These are phyloP conservation scores for Magnolia changhungtana DNA, from an alignment of 164 flowering plant genomes.

Conservation along the genomic window DNA sequence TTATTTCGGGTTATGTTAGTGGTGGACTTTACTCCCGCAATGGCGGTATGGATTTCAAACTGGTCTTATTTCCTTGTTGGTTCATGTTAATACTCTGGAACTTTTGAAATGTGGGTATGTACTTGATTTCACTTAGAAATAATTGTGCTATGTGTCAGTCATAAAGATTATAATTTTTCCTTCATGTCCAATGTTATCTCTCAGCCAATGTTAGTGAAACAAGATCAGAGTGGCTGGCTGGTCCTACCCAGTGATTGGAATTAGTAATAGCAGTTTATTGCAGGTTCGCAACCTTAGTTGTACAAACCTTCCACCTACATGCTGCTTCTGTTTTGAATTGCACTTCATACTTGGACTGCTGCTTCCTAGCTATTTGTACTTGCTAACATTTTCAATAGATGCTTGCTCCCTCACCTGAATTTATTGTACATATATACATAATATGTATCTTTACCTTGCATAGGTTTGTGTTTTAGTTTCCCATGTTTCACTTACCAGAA, in stretches of 20 bases:
- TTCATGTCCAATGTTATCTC: too few species aligned
- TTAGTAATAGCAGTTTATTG: too few species aligned
- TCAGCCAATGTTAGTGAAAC: too few species aligned
- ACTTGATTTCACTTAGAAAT: not conserved
- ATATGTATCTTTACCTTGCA: too few species aligned
- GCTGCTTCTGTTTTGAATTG: not conserved
- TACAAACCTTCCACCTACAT: not conserved
- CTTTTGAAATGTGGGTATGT: not conserved
- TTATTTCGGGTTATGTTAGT: constrained; percentile 93
- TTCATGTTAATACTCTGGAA: not conserved
- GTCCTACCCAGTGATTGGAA: not conserved
- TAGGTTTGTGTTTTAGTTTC: too few species aligned
- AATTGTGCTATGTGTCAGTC: not conserved
- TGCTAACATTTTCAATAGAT: too few species aligned
- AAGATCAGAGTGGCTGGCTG: not conserved
- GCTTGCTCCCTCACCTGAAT: too few species aligned
- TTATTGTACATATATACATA: too few species aligned
- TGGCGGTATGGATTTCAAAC: constrained; percentile 61
- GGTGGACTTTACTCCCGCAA: constrained; percentile 94
- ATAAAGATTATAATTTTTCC: not conserved
- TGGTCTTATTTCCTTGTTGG: constrained; percentile 1
- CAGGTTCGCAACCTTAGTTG: not conserved
- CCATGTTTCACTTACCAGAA: too few species aligned
- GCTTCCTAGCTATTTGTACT: too few species aligned
- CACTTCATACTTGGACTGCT: too few species aligned